Base-by-base conservation (phyloP, 805 yeast genomes). In the Candida tallmaniae region DNA sequence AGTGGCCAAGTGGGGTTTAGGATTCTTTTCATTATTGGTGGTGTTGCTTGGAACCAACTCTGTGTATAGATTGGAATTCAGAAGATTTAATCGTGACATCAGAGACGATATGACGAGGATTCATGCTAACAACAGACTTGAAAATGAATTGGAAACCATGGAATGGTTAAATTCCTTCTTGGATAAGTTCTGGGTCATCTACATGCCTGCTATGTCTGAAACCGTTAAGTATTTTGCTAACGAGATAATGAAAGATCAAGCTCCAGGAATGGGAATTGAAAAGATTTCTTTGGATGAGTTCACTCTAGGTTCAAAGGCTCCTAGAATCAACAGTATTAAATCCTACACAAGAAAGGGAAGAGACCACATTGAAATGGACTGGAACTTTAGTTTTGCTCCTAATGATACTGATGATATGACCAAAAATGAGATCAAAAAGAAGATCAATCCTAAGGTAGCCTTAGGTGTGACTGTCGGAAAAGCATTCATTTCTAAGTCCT, bases 331-430 rank as follows among this genome's bases (percentile, higher is more conserved):
- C 44, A 72, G 81, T 32, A 77, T 84, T 52, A 79, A 78, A 52
- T 79, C 93, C 3, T 82, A 77, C 55, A 78, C 90, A 9, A 78
- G 78, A 46, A 68, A 74, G 43, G 88, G 85, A 23, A 69, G 70
- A 26, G 79, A 80, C 50, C 62, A 72, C 29, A 78, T 80, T 43
- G 89, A 83, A 57, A 80, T 83, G 90, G 89, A 82, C 56, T 83
- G 90, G 89, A 77, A 78, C 6, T 80, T 84, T 50, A 78, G 81
- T 5, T 84, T 84, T 51, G 73, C 89, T 31, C 95, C 95, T 27
- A 81, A 76, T 54, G 89, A 84, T 58, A 78, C 84, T 19, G 85
- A 81, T 42, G 87, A 80, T 54, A 83, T 84, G 93, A 84, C 94
- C 31, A 78, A 77, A 47, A 76, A 74, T 44, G 86, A 84, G 60